Conservation (phyloP, 805 yeast species). For the Pichia kluyveri region DNA sequence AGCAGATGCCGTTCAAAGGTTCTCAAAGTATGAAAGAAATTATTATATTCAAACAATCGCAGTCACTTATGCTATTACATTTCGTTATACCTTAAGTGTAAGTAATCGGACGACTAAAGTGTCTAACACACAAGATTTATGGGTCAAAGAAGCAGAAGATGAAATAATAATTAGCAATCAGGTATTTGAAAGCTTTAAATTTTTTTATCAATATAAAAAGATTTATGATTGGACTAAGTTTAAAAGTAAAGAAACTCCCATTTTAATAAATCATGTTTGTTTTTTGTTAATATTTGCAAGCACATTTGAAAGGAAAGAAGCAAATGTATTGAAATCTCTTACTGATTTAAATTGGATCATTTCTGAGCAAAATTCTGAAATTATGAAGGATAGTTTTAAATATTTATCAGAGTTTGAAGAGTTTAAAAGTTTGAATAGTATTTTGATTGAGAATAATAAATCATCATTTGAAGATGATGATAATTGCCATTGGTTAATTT, state of each 20-base stretch:
- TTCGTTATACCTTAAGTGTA: no score
- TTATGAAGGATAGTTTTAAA: neutral
- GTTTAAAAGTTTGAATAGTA: neutral
- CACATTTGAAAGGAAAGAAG: neutral
- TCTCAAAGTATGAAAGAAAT: no score
- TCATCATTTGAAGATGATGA: no score
- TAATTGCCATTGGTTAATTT: neutral
- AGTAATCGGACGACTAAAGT: no score
- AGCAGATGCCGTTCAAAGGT: no score
- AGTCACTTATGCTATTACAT: no score
- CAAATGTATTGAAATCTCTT: neutral
- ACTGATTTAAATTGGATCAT: constrained; percentile 5
- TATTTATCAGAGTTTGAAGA: neutral
- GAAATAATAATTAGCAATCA: neutral
- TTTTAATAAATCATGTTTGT: neutral
- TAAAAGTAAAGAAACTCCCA: no score
- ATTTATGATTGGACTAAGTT: no score
- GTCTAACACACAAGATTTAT: neutral
- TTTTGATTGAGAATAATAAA: neutral
- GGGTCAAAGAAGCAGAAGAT: neutral
- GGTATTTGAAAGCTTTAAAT: neutral
- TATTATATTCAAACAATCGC: no score
- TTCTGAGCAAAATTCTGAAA: neutral
- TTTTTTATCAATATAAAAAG: neutral
- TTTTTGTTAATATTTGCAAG: constrained; percentile 1